These are phyloP conservation scores for Leccinum subgranulosum DNA, from an alignment of 768 basidiomycete genomes.

Conservation along the genomic window DNA sequence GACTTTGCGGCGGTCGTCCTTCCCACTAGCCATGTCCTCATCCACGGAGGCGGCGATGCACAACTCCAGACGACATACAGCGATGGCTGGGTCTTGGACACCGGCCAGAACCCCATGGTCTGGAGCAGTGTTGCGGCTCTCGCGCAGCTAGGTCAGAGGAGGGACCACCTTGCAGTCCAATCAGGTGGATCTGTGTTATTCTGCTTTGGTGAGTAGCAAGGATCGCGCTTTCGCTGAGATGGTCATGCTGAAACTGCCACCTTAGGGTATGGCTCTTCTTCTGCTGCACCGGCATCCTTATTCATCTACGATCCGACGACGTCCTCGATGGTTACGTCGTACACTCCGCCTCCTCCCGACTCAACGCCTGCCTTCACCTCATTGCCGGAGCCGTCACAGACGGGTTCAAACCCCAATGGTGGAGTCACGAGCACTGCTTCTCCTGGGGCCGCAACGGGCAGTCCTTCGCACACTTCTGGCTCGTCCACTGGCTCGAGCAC, in stretches of 20 bases:
- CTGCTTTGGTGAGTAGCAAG: slow-evolving; percentile 61
- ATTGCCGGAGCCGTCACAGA: slow-evolving; percentile 34
- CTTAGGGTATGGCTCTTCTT: slow-evolving; percentile 31
- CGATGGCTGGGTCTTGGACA: slow-evolving; percentile 74
- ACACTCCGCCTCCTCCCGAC: slow-evolving; percentile 35
- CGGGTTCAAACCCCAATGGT: slow-evolving; percentile 15
- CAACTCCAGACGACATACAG: slow-evolving; percentile 47
- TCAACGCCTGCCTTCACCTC: slow-evolving; percentile 31
- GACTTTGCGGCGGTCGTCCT: slow-evolving; percentile 57
- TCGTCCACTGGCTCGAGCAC: slow-evolving; percentile 18
- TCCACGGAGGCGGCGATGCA: slow-evolving; percentile 77
- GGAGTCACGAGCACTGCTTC: slow-evolving; percentile 10
- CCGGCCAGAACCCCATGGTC: slow-evolving; percentile 49
- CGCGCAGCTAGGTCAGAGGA: slow-evolving; percentile 56
- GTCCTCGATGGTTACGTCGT: slow-evolving; percentile 40
- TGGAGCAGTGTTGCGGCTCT: slow-evolving; percentile 57
- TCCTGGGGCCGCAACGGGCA: slow-evolving; percentile 4
- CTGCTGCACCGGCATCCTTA: slow-evolving; percentile 48
- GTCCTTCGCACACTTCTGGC: slow-evolving; percentile 16
- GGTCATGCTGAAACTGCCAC: slow-evolving; percentile 15
- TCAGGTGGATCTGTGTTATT: slow-evolving; percentile 65
- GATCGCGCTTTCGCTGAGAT: background rate
- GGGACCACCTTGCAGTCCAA: slow-evolving; percentile 71
- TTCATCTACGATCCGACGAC: slow-evolving; percentile 45
- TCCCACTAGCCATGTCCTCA: slow-evolving; percentile 53